phyloP scores from a whole-genome alignment of 1,284 basidiomycete species.

The Ustilago bromivora region DNA sequence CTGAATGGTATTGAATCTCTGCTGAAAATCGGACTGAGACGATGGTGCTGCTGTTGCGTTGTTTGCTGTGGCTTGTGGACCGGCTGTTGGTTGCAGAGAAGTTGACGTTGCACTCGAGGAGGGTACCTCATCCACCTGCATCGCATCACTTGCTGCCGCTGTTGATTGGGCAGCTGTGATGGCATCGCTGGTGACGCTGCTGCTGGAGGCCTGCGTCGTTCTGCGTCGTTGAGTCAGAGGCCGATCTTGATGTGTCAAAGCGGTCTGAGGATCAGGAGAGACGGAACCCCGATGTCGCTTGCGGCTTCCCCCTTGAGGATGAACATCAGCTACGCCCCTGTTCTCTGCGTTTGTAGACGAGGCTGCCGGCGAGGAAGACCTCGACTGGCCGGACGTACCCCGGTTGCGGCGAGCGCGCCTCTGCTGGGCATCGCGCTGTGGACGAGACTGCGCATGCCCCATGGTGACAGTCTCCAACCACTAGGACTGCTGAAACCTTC shows the following conservation, averaged over 20 bases:
- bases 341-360: background rate
- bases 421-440: conserved; percentile 15
- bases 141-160: conserved; percentile 1
- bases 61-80: background rate
- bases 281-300: conserved; percentile 27
- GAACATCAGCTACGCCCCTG: background rate
- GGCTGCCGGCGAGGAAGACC: conserved; percentile 3
- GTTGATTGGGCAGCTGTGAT: background rate
- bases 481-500: background rate
- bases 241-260: background rate
- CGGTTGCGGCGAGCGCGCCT: background rate
- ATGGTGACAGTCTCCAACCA: conserved; percentile 11
- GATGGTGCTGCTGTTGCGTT: background rate
- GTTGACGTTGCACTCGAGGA: background rate
- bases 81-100: background rate
- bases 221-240: conserved; percentile 24
- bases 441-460: conserved; percentile 41
- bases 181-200: background rate
- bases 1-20: conserved; percentile 12
- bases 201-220: background rate
- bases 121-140: conserved; percentile 19
- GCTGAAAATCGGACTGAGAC: conserved; percentile 17
- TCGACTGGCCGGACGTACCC: background rate
- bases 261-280: conserved; percentile 3
- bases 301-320: background rate